Evolutionary conservation across 2,329 filamentous ascomycete genomes (phyloP), one percentile per base, ranked within the genome.

Genomic region (Keithomyces neogunnii): DNA sequence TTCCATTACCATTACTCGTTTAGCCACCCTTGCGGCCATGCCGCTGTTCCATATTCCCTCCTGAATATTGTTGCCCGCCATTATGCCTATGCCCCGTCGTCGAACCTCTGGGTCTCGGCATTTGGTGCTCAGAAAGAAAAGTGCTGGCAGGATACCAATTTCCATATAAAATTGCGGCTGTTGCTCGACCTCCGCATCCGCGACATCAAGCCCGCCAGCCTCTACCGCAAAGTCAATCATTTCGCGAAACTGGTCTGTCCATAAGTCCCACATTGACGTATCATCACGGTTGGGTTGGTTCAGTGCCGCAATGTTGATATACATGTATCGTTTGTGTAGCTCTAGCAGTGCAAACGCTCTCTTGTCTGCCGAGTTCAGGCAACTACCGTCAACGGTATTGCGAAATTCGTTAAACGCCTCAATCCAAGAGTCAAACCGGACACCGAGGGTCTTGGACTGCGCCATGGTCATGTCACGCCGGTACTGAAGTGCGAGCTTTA

Each of bases 1-100:
- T 19, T 49, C 48, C 11, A 51, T 32, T 5, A 39, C 38, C 30
- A 51, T 47, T 11, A 51, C 39, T 32, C 40, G 32, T 32, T 48
- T 46, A 7, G 50, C 50, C 3, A 51, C 50, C 32, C 38, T 48
- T 19, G 32, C 50, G 11, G 46, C 45, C 50, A 51, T 51, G 32
- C 45, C 28, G 39, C 46, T 51, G 39, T 48, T 48, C 50, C 50
- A 51, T 29, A 51, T 51, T 8, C 50, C 50, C 38, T 51, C 50
- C 33, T 51, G 50, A 26, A 51, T 45, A 9, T 44, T 36, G 35
- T 48, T 48, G n/a, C 29, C 26, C 46, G 29, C 35, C 46, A 51
- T 48, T 30, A 51, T 43, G 3, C 39, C 45, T 29, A 51, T 48
- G 4, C 45, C 50, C n/a, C 50, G 38, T 9, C 50, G 45, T 31